Evolutionary conservation across 1,284 basidiomycete genomes (phyloP).

Genomic region (Papiliotrema laurentii): DNA sequence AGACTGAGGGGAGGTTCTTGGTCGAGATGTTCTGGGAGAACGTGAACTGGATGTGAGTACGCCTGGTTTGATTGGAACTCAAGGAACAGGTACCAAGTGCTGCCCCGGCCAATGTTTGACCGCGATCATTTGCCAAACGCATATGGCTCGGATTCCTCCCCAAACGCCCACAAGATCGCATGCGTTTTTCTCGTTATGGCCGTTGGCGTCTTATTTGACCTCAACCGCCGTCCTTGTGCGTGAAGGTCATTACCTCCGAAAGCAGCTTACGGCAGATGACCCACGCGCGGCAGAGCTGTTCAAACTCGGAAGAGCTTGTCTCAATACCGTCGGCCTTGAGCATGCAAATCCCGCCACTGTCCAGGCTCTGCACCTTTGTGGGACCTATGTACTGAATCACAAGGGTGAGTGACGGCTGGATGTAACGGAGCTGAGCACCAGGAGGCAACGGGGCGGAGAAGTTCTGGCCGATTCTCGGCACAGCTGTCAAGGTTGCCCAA

Average conservation of each 20-base stretch:
- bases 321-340: conserved; percentile 36
- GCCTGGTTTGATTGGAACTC: not conserved
- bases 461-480: conserved; percentile 47
- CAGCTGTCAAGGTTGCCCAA: conserved; percentile 37
- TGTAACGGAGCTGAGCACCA: conserved; percentile 3
- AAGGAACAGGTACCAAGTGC: conserved; percentile 39
- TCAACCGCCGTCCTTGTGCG: conserved; percentile 38
- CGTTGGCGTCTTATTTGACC: conserved; percentile 45
- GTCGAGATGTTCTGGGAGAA: conserved; percentile 45
- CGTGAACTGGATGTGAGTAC: conserved; percentile 47
- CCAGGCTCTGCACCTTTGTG: conserved; percentile 42
- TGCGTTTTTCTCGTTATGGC: conserved; percentile 47
- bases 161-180: conserved; percentile 45
- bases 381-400: conserved; percentile 45
- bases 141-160: conserved; percentile 27
- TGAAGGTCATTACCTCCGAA: not conserved
- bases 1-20: conserved; percentile 30
- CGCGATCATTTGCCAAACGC: conserved; percentile 40
- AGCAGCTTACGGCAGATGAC: conserved; percentile 25
- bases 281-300: conserved; percentile 37
- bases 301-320: conserved; percentile 36
- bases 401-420: conserved; percentile 20
- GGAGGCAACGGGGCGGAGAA: conserved; percentile 43
- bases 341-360: conserved; percentile 43
- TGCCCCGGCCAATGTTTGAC: conserved; percentile 40